These are phyloP conservation scores for Acer saccharum DNA, from an alignment of 345 rosid species.

Conservation along the genomic window DNA sequence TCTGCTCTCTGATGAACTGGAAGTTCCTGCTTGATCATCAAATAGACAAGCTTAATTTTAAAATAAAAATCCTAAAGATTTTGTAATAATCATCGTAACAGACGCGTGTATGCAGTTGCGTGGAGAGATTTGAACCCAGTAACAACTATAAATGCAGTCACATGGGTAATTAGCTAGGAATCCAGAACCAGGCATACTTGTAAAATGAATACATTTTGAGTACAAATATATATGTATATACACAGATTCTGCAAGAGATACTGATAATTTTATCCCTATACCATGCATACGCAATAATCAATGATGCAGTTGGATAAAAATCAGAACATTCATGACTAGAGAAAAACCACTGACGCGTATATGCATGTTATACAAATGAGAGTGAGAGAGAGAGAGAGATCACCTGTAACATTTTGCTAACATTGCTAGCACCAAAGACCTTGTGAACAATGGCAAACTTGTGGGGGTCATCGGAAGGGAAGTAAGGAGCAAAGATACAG, in stretches of 20 bases:
- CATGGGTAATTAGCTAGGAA: too few species aligned
- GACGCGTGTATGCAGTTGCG: not conserved
- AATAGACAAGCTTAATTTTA: not conserved
- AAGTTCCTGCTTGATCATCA: constrained; percentile 47
- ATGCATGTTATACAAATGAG: not conserved
- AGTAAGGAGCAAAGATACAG: constrained; percentile 71
- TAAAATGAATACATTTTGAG: too few species aligned
- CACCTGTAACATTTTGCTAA: constrained; percentile 76
- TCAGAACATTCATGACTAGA: not conserved
- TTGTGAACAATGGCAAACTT: constrained; percentile 72
- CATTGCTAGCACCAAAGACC: constrained; percentile 73
- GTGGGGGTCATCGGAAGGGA: constrained; percentile 64
- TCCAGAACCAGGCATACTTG: too few species aligned
- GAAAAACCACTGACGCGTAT: too few species aligned
- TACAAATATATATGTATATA: too few species aligned
- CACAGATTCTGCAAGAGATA: not conserved
- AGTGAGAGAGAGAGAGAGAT: not conserved
- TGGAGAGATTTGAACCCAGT: not conserved
- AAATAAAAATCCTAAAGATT: too few species aligned
- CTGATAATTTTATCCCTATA: too few species aligned
- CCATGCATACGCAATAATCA: not conserved
- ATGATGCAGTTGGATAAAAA: too few species aligned
- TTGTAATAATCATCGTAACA: not conserved
- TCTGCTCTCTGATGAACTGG: constrained; percentile 56
- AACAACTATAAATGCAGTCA: too few species aligned